These are phyloP conservation scores for Ceratopteris richardii DNA, from an alignment of 75 land plant species.

Conservation along the genomic window DNA sequence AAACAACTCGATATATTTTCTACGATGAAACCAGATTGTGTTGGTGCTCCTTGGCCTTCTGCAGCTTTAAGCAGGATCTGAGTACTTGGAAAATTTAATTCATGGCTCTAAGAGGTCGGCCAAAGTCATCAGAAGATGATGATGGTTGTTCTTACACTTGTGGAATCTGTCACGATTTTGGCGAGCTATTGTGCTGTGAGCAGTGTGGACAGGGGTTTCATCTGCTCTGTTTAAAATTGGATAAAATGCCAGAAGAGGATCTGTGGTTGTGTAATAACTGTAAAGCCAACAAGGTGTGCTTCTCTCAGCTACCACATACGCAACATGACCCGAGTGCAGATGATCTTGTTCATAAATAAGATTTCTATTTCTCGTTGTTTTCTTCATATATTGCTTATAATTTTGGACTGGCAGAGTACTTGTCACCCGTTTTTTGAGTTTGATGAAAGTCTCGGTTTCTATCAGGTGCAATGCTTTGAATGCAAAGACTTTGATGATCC, in stretches of 20 bases:
- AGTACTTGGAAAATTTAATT: too few species aligned
- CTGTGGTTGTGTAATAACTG: constrained; percentile 16
- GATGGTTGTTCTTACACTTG: constrained; percentile 20
- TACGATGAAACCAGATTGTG: too few species aligned
- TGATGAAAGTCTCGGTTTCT: not conserved
- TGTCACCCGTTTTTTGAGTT: not conserved
- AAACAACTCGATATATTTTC: too few species aligned
- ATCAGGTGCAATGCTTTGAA: constrained; percentile 21
- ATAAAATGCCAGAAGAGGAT: constrained; percentile 9
- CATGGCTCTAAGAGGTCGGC: not conserved
- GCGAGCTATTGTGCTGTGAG: constrained; percentile 20
- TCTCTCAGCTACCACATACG: too few species aligned
- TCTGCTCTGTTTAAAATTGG: constrained; percentile 12
- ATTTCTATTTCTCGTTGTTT: too few species aligned
- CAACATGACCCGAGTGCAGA: too few species aligned
- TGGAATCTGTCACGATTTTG: constrained; percentile 19
- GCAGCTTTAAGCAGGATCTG: too few species aligned
- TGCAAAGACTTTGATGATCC: constrained; percentile 13
- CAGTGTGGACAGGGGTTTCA: constrained; percentile 16
- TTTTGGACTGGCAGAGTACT: too few species aligned
- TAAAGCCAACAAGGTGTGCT: constrained; percentile 6
- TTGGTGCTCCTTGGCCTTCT: too few species aligned
- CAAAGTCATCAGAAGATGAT: constrained; percentile 4
- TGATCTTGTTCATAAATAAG: too few species aligned
- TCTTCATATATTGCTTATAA: too few species aligned